Conservation (phyloP, 495 filamentous ascomycete species). For the Penicillium chermesinum region DNA sequence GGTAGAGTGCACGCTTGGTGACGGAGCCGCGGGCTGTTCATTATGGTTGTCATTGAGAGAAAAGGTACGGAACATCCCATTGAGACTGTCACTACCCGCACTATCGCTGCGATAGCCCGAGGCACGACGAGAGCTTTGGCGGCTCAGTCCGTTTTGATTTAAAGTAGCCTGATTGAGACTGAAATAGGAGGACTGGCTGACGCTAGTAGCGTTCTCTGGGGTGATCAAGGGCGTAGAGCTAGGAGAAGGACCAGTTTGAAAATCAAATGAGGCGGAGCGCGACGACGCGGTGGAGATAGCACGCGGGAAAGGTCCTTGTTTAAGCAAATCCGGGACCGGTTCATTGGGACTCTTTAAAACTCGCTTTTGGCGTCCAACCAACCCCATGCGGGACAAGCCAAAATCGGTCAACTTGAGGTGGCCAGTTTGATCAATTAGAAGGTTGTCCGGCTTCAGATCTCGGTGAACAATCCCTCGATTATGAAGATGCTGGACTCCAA, state of each 20-base stretch:
- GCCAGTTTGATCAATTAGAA: constrained; percentile 93
- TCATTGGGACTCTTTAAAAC: constrained; percentile 77
- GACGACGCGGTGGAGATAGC: constrained; percentile 84
- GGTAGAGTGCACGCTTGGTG: constrained; percentile 35
- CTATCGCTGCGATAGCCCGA: constrained; percentile 92
- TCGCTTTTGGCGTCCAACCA: constrained; percentile 93
- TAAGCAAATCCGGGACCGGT: constrained; percentile 81
- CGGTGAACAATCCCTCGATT: constrained; percentile 91
- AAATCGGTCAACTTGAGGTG: constrained; percentile 98
- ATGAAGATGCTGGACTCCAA: constrained; percentile 93
- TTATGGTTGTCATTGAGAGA: constrained; percentile 61
- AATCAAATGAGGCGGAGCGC: constrained; percentile 91
- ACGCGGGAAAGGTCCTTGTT: constrained; percentile 84
- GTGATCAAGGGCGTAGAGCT: constrained; percentile 81
- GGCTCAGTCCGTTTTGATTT: constrained; percentile 56
- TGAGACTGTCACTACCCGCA: constrained; percentile 77
- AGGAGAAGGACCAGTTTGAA: constrained; percentile 74
- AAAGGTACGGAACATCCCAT: constrained; percentile 77
- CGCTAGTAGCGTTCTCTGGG: constrained; percentile 61
- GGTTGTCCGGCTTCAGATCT: constrained; percentile 94
- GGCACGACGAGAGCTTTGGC: constrained; percentile 71
- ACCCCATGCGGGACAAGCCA: constrained; percentile 92
- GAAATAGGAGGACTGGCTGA: constrained; percentile 90
- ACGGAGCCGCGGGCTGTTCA: constrained; percentile 25
- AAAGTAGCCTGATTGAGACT: constrained; percentile 71